Base-by-base conservation (phyloP, 352 stramenopile species). In the Phytophthora citricola region DNA sequence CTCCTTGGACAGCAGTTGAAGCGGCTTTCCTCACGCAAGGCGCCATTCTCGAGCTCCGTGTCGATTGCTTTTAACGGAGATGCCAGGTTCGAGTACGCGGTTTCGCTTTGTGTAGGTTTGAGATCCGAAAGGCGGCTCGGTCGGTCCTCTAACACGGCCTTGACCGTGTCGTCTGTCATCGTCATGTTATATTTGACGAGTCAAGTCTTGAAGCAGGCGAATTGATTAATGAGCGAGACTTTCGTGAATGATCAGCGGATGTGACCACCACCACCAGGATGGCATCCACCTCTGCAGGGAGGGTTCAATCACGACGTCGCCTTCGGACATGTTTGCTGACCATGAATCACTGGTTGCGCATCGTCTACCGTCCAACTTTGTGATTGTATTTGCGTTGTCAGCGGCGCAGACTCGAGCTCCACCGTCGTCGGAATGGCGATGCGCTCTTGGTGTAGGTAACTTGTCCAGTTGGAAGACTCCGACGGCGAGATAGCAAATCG, bases 1-100 rank as follows among this genome's bases (percentile, higher is more conserved):
- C 31, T 79, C 67, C 14, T 48, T 66, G 34, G 73, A 77, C 47
- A 83, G 36, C 3, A 87, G 34, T 4, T 48, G 39, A 3, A 74
- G 65, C 2, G 67, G 57, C 17, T 69, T 68, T 29, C 79, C 15
- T 70, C 51, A 6, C 75, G 64, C 20, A 87, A 53, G 1, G 75
- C 78, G 15, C 63, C 65, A 49, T 71, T 74, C 32, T 71, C 59
- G 20, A 75, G 48, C 14, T 73, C 57, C n/a, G 41, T 41, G 7
- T 66, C 55, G 17, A 58, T 39, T 14, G 20, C 20, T 22, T 74
- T 74, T 4, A 43, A 34, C 7, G 66, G 66, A 36, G 66, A 74
- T 9, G 11, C 54, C 20, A 74, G n/a, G 26, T 63, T 44, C 2
- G 55, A 70, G 26, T 74, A 74, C 32, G 43, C 44, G 14, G 38